phyloP scores from a whole-genome alignment of 2,329 filamentous ascomycete genomes.

The Monosporascus sp. region DNA sequence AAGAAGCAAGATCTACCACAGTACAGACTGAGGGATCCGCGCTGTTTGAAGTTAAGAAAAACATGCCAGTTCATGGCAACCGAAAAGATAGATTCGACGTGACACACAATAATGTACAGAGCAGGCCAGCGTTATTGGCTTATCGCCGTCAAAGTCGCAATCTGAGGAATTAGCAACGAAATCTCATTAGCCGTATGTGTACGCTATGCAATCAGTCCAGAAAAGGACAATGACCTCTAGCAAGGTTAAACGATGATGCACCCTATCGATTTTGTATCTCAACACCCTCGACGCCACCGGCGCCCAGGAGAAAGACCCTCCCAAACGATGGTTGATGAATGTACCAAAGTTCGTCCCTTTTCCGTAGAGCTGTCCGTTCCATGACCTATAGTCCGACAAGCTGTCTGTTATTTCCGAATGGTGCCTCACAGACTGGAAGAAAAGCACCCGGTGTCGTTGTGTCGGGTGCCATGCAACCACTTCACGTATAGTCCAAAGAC shows the following conservation, averaged over 20 bases:
- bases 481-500: constrained; percentile 5
- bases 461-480: constrained; percentile 2
- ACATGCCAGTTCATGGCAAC: neutral
- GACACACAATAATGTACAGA: no score
- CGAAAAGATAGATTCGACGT: no score
- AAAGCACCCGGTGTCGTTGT: constrained; percentile 1
- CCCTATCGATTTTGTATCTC: neutral
- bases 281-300: neutral
- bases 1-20: no score
- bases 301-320: neutral
- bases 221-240: neutral
- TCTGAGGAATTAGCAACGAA: neutral
- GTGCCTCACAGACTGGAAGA: neutral
- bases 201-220: neutral
- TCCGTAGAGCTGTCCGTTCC: neutral
- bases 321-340: neutral
- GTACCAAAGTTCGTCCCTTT: neutral
- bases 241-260: neutral
- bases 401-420: neutral
- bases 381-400: neutral
- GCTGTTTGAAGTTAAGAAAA: neutral
- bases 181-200: neutral
- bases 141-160: neutral
- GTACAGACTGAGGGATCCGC: neutral
- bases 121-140: no score